Conservation (phyloP, 2,329 filamentous ascomycete species). For the Phialocephala sp. region DNA sequence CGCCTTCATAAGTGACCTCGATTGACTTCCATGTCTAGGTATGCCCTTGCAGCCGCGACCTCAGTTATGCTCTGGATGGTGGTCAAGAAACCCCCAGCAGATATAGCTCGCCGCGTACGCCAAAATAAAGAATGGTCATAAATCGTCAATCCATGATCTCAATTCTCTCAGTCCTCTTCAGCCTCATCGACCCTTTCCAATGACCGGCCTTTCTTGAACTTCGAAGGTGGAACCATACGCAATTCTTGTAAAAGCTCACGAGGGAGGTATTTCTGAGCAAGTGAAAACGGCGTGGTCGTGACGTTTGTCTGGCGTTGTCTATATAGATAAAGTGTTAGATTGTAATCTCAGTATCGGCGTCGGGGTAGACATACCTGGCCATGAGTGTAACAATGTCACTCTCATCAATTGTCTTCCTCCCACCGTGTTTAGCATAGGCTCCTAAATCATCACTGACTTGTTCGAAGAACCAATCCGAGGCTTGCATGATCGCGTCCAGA, state of each 20-base stretch:
- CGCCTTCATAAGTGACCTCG: not conserved
- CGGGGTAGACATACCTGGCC: conserved; percentile 68
- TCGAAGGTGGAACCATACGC: conserved; percentile 68
- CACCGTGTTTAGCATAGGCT: conserved; percentile 81
- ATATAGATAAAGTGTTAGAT: conserved; percentile 46
- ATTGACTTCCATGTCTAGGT: conserved; percentile 60
- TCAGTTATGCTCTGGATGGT: conserved; percentile 98
- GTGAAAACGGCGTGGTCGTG: conserved; percentile 77
- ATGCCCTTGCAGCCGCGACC: conserved; percentile 82
- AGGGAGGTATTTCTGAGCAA: conserved; percentile 83
- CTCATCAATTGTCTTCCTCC: conserved; percentile 84
- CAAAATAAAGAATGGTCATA: conserved; percentile 77
- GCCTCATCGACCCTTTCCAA: conserved; percentile 48
- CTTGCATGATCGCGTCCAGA: conserved; percentile 75
- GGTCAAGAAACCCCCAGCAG: conserved; percentile 80
- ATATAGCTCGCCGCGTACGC: conserved; percentile 74
- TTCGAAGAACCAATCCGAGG: conserved; percentile 91
- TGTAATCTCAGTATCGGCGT: not conserved
- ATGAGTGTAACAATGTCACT: conserved; percentile 82
- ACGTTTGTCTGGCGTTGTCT: conserved; percentile 80
- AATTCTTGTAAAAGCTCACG: conserved; percentile 83
- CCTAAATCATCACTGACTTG: conserved; percentile 81
- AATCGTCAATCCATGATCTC: conserved; percentile 29
- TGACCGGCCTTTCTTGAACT: conserved; percentile 48
- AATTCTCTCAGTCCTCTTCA: conserved; percentile 45